phyloP scores from a whole-genome alignment of 441 rosid species.

The Pelargonium australe region DNA sequence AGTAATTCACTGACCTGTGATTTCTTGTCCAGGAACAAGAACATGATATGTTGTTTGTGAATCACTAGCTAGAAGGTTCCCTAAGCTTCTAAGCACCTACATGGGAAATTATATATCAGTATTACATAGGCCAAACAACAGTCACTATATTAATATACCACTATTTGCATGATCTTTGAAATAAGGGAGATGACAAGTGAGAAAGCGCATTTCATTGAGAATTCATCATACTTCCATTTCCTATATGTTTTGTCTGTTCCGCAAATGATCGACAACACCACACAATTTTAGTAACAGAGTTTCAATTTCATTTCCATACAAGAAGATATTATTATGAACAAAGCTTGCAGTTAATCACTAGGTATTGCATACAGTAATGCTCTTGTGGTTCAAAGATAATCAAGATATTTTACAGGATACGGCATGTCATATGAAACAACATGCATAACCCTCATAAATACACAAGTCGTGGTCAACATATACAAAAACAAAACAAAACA shows the following conservation, averaged over 20 bases:
- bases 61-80: conserved; percentile 88
- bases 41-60: conserved; percentile 50
- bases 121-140: conserved; percentile 11
- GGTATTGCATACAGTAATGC: no score
- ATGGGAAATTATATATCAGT: conserved; percentile 17
- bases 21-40: conserved; percentile 56
- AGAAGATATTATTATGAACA: background rate
- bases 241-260: background rate
- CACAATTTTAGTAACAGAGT: background rate
- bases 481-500: background rate
- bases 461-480: background rate
- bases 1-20: conserved; percentile 50
- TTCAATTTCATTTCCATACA: conserved; percentile 9
- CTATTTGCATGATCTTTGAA: background rate
- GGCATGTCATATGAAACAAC: background rate
- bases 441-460: conserved; percentile 6
- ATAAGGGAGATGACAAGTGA: background rate
- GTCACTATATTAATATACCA: background rate
- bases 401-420: background rate
- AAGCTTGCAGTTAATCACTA: background rate
- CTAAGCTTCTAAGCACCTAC: conserved; percentile 84
- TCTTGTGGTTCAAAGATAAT: no score
- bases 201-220: background rate
- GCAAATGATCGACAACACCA: background rate
- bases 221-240: background rate